A percentile compares a stretch with the other conserved stretches of the same genome.
These are phyloP conservation scores for Sporothrix pallida DNA, from an alignment of 2,329 filamentous ascomycete genomes.

Conservation along the genomic window DNA sequence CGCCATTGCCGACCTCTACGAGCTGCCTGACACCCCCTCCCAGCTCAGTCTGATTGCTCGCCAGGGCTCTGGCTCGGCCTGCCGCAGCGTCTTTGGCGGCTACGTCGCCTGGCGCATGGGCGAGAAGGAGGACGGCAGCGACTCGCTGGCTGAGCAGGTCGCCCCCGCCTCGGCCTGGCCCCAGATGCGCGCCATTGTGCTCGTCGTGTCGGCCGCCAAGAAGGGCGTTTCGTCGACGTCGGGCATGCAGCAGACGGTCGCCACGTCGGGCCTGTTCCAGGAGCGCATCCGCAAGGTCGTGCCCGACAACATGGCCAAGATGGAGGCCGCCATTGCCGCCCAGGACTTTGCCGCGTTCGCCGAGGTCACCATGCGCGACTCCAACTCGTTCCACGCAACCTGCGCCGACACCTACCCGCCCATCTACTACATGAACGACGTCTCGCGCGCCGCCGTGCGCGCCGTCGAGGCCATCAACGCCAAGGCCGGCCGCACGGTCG, in stretches of 20 bases:
- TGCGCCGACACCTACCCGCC: constrained; percentile 95
- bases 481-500: constrained; percentile 76
- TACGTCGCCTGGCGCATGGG: constrained; percentile 96
- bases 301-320: constrained; percentile 41
- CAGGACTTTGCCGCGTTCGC: constrained; percentile 87
- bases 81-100: constrained; percentile 89
- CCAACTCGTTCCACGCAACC: constrained; percentile 94
- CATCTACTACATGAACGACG: constrained; percentile 98
- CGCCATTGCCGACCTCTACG: constrained; percentile 90
- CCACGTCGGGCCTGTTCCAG: constrained; percentile 85
- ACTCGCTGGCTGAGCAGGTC: constrained; percentile 87
- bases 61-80: constrained; percentile 94
- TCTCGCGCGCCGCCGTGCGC: constrained; percentile 82
- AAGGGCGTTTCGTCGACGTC: constrained; percentile 92
- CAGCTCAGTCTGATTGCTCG: constrained; percentile 88
- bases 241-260: constrained; percentile 97
- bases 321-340: constrained; percentile 42
- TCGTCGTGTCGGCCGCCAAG: constrained; percentile 91
- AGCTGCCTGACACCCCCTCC: constrained; percentile 77
- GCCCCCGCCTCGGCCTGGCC: constrained; percentile 92
- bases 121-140: constrained; percentile 73
- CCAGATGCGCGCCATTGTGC: constrained; percentile 87
- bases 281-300: constrained; percentile 78
- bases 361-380: constrained; percentile 92
- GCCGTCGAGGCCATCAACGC: constrained; percentile 89